Percentiles rank a stretch among this genome's conserved stretches.
Conservation (phyloP, 306 rosid genomes). For the Luffa aegyptiaca region DNA sequence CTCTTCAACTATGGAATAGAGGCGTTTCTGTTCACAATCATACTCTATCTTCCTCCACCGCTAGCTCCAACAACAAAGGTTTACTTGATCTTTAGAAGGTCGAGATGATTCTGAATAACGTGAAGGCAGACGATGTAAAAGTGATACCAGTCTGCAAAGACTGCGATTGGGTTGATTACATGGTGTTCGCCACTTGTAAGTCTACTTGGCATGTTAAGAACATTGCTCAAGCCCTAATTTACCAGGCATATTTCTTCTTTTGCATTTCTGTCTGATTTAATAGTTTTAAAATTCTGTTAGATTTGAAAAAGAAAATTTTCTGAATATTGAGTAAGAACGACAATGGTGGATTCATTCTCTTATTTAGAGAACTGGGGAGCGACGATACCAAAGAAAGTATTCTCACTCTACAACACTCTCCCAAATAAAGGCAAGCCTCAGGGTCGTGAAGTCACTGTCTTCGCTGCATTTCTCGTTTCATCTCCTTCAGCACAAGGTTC, state of each 20-base stretch:
- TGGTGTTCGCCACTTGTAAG: slow-evolving; percentile 82
- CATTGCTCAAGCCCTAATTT: slow-evolving; percentile 90
- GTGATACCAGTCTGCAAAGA: slow-evolving; percentile 45
- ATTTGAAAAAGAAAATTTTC: not conserved
- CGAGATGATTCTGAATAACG: slow-evolving; percentile 68
- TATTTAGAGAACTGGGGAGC: slow-evolving; percentile 25
- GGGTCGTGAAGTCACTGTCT: too few species aligned
- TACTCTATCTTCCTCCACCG: slow-evolving; percentile 15
- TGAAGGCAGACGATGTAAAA: slow-evolving; percentile 74
- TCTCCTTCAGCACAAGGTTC: too few species aligned
- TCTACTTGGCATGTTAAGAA: slow-evolving; percentile 92
- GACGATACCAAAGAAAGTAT: slow-evolving; percentile 41
- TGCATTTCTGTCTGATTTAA: not conserved
- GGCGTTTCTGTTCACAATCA: slow-evolving; percentile 16
- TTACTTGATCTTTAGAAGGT: slow-evolving; percentile 57
- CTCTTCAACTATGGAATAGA: slow-evolving; percentile 26
- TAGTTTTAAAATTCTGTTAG: not conserved
- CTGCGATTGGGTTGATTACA: slow-evolving; percentile 75
- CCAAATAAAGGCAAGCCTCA: slow-evolving; percentile 88
- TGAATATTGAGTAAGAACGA: not conserved
- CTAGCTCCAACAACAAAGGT: slow-evolving; percentile 1
- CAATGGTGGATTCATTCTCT: slow-evolving; percentile 15
- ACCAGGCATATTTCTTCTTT: slow-evolving; percentile 38
- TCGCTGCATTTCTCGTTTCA: too few species aligned
- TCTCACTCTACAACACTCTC: slow-evolving; percentile 43